phyloP scores from a whole-genome alignment of 208 protist species.

The Endotrypanum monterogeii region DNA sequence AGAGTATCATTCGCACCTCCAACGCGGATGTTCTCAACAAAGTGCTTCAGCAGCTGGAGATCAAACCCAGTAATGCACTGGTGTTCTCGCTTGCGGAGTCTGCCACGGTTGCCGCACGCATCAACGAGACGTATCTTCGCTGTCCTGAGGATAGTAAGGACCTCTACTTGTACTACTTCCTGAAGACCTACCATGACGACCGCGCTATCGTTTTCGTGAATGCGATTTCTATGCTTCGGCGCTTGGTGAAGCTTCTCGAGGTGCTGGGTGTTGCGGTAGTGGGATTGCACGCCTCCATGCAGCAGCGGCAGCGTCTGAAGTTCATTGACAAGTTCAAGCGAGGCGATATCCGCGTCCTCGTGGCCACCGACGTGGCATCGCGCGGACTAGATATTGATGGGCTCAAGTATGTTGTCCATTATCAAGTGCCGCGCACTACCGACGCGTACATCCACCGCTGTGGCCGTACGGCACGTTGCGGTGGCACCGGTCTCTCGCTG shows the following conservation, averaged over 20 bases:
- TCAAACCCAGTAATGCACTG: constrained; percentile 67
- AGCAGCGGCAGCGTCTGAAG: constrained; percentile 97
- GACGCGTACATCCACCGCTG: constrained; percentile 97
- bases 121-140: constrained; percentile 92
- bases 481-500: constrained; percentile 78
- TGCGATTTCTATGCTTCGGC: constrained; percentile 93
- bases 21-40: constrained; percentile 79
- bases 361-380: constrained; percentile 94
- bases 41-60: constrained; percentile 72
- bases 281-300: constrained; percentile 96
- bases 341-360: constrained; percentile 72
- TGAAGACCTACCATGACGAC: constrained; percentile 84
- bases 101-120: constrained; percentile 70
- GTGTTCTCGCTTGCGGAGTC: constrained; percentile 86
- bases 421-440: constrained; percentile 94
- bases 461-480: constrained; percentile 95
- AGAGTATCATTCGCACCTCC: constrained; percentile 81
- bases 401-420: constrained; percentile 97
- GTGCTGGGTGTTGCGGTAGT: constrained; percentile 85
- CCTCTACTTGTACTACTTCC: constrained; percentile 95
- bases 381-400: constrained; percentile 95
- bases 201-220: constrained; percentile 95
- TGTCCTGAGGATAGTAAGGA: constrained; percentile 96
- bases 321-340: constrained; percentile 94
- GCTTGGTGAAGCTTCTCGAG: constrained; percentile 92